Conservation (phyloP, 768 basidiomycete genomes). For the Termitomyces sp. region DNA sequence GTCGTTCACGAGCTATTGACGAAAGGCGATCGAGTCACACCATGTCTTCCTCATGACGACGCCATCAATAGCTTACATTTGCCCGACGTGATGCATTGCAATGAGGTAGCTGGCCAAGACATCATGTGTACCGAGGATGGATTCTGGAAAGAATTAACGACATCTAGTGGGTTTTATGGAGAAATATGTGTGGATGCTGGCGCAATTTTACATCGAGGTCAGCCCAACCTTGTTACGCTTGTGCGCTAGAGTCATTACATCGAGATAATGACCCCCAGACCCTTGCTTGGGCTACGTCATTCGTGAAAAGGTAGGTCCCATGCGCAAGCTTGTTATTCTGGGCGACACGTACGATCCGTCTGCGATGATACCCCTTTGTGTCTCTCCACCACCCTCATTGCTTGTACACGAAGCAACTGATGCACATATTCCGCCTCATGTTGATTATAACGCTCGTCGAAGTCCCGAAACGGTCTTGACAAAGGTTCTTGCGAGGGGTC, state of each 20-base stretch:
- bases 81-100: constrained; percentile 46
- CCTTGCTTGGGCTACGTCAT: constrained; percentile 79
- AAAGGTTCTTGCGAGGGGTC: constrained; percentile 61
- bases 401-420: constrained; percentile 87
- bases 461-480: constrained; percentile 33
- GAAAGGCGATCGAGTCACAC: constrained; percentile 43
- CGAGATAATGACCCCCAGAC: constrained; percentile 32
- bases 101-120: constrained; percentile 59
- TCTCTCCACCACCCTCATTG: constrained; percentile 46
- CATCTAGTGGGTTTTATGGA: constrained; percentile 30
- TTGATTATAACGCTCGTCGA: constrained; percentile 44
- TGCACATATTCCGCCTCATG: constrained; percentile 51
- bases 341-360: constrained; percentile 74
- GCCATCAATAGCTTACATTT: constrained; percentile 13
- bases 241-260: neutral
- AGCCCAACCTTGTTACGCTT: constrained; percentile 12
- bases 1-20: constrained; percentile 75
- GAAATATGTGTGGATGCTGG: constrained; percentile 63
- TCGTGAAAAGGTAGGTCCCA: constrained; percentile 42
- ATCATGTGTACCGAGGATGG: constrained; percentile 50
- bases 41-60: constrained; percentile 33
- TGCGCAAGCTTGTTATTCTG: constrained; percentile 65
- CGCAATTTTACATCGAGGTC: constrained; percentile 72
- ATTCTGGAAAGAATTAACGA: constrained; percentile 56
- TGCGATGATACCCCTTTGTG: constrained; percentile 50